Conservation (phyloP, 2,329 filamentous ascomycete species). For the Cladosporium sp. region DNA sequence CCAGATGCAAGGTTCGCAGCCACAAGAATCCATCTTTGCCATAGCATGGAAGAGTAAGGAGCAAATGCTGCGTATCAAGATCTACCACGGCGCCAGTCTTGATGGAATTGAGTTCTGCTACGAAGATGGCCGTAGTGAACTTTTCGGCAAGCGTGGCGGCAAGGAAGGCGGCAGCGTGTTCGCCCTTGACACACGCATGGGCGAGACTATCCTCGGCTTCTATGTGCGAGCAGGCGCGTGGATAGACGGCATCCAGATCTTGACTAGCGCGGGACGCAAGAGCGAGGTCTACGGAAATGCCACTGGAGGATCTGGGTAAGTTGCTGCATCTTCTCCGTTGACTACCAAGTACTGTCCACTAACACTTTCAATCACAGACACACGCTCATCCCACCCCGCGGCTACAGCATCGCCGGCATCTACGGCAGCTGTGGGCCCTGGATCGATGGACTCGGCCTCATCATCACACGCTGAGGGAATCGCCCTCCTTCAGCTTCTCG, state of each 20-base stretch:
- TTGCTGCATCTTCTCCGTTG: slow-evolving; percentile 31
- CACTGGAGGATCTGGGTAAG: slow-evolving; percentile 79
- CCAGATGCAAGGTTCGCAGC: slow-evolving; percentile 67
- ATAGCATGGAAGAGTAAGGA: slow-evolving; percentile 67
- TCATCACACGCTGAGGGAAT: slow-evolving; percentile 67
- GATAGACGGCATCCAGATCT: slow-evolving; percentile 85
- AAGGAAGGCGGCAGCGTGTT: slow-evolving; percentile 72
- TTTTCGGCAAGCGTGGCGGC: slow-evolving; percentile 82
- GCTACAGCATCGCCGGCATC: slow-evolving; percentile 85
- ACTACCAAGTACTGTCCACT: slow-evolving; percentile 28
- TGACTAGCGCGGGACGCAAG: slow-evolving; percentile 85
- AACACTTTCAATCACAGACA: slow-evolving; percentile 57
- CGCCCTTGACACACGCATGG: slow-evolving; percentile 77
- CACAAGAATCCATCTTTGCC: slow-evolving; percentile 72
- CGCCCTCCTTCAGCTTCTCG: neutral
- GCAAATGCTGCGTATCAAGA: slow-evolving; percentile 70
- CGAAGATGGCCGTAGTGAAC: slow-evolving; percentile 78
- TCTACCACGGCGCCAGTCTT: slow-evolving; percentile 75
- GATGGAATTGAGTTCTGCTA: slow-evolving; percentile 93
- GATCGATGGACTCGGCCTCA: slow-evolving; percentile 83
- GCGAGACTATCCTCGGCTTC: slow-evolving; percentile 87
- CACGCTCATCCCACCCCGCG: slow-evolving; percentile 83
- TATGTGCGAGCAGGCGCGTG: slow-evolving; percentile 75
- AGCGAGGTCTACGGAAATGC: slow-evolving; percentile 84
- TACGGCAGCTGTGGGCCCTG: slow-evolving; percentile 78